Evolutionary conservation across 2,329 filamentous ascomycete genomes (phyloP), one percentile per base, ranked within the genome.

Genomic region (Calycina marina): DNA sequence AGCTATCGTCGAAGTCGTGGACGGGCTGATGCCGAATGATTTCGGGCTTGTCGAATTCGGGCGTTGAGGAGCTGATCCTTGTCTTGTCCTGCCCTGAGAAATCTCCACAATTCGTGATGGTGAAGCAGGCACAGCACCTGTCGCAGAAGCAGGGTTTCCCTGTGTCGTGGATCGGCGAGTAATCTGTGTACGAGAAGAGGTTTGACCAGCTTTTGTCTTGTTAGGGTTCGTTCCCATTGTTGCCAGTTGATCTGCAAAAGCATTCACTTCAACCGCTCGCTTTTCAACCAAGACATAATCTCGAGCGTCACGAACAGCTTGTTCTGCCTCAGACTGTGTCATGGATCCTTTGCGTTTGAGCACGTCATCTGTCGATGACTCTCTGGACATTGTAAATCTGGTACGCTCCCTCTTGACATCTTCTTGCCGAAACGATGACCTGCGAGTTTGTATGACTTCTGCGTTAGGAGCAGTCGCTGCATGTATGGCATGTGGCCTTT

Each of bases 281-380:
- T 94, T 93, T 59, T 98, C 90, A 9, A 98, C 83, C 15, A 96
- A 67, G 13, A 98, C 88, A 48, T 96, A 98, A 43, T 96, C 90
- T 42, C 88, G 74, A 52, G 92, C 75, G 42, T 96, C 88, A 47
- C 93, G 82, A 3, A 82, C 84, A 3, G 77, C 79, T 28, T 67
- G 65, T 42, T 79, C 74, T 25, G 64, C 63, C n/a, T 20, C 29
- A 14, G 18, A 9, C 14, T 28, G 30, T n/a, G 20, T 35, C 10
- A 20, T 22, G n/a, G 33, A 25, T 13, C 31, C 30, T 31, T 22
- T 40, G 25, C 18, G 16, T 15, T 34, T n/a, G 56, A 54, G 24
- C 10, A n/a, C 33, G 11, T 44, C 40, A 26, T 50, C 46, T 17
- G 35, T 28, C 6, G 46, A 48, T n/a, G 39, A 28, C 30, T 45